Evolutionary conservation across 1,139 yeast genomes (phyloP), one percentile per base, ranked within the genome.

Genomic region (Debaryomyces psychrophilus): DNA sequence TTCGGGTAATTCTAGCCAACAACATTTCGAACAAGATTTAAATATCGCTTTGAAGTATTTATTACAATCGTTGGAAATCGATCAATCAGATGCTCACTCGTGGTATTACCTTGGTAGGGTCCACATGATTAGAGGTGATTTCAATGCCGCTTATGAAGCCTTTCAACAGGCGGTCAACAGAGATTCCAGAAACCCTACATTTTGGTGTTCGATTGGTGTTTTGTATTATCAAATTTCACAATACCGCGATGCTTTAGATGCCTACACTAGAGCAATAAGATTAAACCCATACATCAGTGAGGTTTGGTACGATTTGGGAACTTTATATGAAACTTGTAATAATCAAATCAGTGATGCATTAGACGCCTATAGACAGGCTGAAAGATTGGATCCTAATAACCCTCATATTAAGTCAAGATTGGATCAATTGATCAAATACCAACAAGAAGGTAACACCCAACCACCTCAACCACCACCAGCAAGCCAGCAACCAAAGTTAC

Each of bases 121-220:
- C 53, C 96, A 93, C 71, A 92, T 93, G 98, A 87, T 95, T 41
- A 82, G 95, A 59, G 92, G 90, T 53, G 96, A 92, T 65, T 93
- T 90, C 71, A 87, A 93, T 55, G 92, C 95, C 44, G 98, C 99
- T 3, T 93, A 93, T 67, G 98, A 93, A 64, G 95, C 98, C 0
- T 93, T 93, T 79, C 99, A 93, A 71, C 98, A 92, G 65, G 99
- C 99, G 6, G 99, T 93, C 46, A 93, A 93, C 67, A 81, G 97
- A 51, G 99, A 93, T 65, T 87, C 95, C 27, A 80, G 97, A 62
- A 93, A 93, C 65, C 98, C 99, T 47, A 93, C 97, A 1, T 93
- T 93, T 72, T 93, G 99, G 99, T 93, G 99, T 67, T 90, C 97
- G 26, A 93, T 93, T 62, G 99, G 99, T 64, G 98, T 93, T 8